Percentiles rank a stretch among this genome's conserved stretches.
phyloP scores from a whole-genome alignment of 2,329 filamentous ascomycete genomes.

The Diaporthe sp. region DNA sequence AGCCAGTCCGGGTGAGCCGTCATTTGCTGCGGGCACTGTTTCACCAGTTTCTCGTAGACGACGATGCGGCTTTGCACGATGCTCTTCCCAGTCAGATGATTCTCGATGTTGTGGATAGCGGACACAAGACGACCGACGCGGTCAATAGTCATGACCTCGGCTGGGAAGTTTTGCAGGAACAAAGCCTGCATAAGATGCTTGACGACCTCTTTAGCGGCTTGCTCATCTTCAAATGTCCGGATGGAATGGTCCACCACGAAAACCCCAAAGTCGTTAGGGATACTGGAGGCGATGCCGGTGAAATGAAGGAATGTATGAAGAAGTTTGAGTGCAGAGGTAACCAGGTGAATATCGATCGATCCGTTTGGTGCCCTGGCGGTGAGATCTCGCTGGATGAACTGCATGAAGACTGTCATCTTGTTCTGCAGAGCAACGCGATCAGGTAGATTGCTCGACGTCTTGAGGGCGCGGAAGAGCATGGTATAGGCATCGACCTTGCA shows the following conservation, averaged over 20 bases:
- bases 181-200: slow-evolving; percentile 85
- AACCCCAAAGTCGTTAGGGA: slow-evolving; percentile 81
- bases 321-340: slow-evolving; percentile 81
- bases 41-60: slow-evolving; percentile 82
- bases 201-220: slow-evolving; percentile 79
- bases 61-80: slow-evolving; percentile 80
- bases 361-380: slow-evolving; percentile 67
- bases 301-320: slow-evolving; percentile 82
- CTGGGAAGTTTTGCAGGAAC: slow-evolving; percentile 80
- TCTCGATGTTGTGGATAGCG: slow-evolving; percentile 77
- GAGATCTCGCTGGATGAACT: slow-evolving; percentile 88
- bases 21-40: slow-evolving; percentile 78
- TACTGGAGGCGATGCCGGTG: slow-evolving; percentile 72
- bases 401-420: slow-evolving; percentile 81
- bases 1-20: slow-evolving; percentile 81
- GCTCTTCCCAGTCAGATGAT: slow-evolving; percentile 81
- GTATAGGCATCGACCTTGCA: slow-evolving; percentile 88
- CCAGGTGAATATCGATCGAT: slow-evolving; percentile 73
- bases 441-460: slow-evolving; percentile 84
- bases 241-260: slow-evolving; percentile 87
- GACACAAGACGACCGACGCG: slow-evolving; percentile 77
- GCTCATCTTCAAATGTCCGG: slow-evolving; percentile 74
- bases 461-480: slow-evolving; percentile 79
- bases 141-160: slow-evolving; percentile 78
- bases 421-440: slow-evolving; percentile 77